Conservation (phyloP, 2,329 filamentous ascomycete genomes). For the Cladosporium sp. region DNA sequence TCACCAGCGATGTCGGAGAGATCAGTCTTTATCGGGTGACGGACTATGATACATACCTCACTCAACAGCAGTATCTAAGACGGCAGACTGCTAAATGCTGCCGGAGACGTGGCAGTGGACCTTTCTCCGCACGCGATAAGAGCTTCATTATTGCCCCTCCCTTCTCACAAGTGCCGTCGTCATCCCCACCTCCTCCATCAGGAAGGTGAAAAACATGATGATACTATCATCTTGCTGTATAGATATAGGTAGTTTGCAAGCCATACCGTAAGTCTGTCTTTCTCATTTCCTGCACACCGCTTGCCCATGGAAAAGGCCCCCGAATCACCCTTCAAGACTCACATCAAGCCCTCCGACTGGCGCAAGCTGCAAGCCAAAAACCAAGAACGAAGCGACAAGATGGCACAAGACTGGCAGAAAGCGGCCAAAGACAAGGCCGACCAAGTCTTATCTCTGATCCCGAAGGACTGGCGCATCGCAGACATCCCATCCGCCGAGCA, state of each 20-base stretch:
- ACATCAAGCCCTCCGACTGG: constrained; percentile 12
- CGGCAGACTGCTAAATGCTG: too few species aligned
- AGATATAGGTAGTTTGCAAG: background rate
- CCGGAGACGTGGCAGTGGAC: background rate
- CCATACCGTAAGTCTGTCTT: background rate
- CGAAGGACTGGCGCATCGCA: constrained; percentile 52
- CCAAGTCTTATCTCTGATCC: constrained; percentile 51
- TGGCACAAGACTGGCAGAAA: constrained; percentile 43
- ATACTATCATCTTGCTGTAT: too few species aligned
- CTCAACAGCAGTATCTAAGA: too few species aligned
- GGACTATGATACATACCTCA: too few species aligned
- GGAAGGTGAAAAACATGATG: background rate
- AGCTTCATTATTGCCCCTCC: background rate
- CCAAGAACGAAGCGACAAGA: constrained; percentile 19
- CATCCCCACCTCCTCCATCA: background rate
- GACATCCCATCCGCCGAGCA: constrained; percentile 47
- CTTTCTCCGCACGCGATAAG: background rate
- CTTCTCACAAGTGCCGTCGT: background rate
- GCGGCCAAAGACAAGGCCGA: constrained; percentile 52
- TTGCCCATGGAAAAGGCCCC: constrained; percentile 1
- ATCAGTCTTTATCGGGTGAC: too few species aligned
- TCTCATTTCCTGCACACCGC: background rate
- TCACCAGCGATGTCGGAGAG: too few species aligned
- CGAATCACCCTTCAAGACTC: constrained; percentile 1
- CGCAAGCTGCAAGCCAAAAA: constrained; percentile 5